These are phyloP conservation scores for Inga laurina DNA, from an alignment of 306 rosid genomes.

Conservation along the genomic window DNA sequence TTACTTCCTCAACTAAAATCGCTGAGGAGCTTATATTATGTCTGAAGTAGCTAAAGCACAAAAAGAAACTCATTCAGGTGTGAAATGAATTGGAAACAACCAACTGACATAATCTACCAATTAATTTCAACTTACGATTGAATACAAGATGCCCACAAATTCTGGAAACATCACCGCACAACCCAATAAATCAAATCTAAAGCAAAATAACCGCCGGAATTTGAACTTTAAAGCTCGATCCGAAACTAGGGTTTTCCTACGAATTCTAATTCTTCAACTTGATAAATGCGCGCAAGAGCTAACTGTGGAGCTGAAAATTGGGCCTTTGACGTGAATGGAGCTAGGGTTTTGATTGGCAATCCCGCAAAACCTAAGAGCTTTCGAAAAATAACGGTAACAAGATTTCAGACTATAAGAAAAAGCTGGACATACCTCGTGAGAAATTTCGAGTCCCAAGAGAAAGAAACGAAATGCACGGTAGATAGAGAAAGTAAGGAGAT, in stretches of 20 bases:
- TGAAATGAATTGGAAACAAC: conserved; percentile 10
- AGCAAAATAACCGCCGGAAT: conserved; percentile 29
- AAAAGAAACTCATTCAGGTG: conserved; percentile 19
- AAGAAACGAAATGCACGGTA: conserved; percentile 22
- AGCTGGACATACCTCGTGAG: conserved; percentile 32
- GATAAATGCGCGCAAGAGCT: conserved; percentile 29
- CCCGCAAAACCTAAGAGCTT: conserved; percentile 13
- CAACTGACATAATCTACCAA: conserved; percentile 36
- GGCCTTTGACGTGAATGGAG: conserved; percentile 31
- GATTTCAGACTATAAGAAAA: conserved; percentile 2
- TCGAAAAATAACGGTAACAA: conserved; percentile 23
- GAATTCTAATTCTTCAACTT: conserved; percentile 40
- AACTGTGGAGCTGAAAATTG: conserved; percentile 38
- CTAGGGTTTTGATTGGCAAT: conserved; percentile 63
- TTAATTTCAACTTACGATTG: conserved; percentile 31
- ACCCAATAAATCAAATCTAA: conserved; percentile 50
- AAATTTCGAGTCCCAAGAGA: conserved; percentile 31
- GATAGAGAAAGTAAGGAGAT: conserved; percentile 20
- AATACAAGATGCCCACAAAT: conserved; percentile 37
- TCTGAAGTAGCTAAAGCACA: conserved; percentile 22
- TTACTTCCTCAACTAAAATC: conserved; percentile 23
- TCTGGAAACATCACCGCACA: conserved; percentile 18
- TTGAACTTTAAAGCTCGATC: conserved; percentile 39
- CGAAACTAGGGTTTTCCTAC: conserved; percentile 61
- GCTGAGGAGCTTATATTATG: conserved; percentile 33